phyloP scores from a whole-genome alignment of 2,329 filamentous ascomycete species.

The Apiospora kogelbergensis region DNA sequence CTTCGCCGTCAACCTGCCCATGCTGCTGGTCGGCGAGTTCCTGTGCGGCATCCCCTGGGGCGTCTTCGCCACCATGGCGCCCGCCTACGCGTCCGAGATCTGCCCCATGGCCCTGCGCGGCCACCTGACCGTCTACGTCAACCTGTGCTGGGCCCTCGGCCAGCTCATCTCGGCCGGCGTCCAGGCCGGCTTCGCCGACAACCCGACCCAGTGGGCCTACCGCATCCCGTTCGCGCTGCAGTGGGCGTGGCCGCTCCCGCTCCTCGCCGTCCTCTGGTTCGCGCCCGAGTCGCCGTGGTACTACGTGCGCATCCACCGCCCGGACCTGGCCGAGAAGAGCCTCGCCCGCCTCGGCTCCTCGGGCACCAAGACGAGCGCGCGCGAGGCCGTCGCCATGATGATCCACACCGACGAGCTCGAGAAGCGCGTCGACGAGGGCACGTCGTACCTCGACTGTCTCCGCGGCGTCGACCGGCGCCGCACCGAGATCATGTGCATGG shows the following conservation, averaged over 20 bases:
- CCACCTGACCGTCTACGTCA: conserved; percentile 37
- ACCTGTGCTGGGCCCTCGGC: conserved; percentile 43
- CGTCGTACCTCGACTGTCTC: conserved; percentile 38
- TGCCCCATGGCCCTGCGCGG: conserved; percentile 36
- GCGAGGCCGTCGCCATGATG: conserved; percentile 37
- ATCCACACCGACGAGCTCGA: conserved; percentile 38
- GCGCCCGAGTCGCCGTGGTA: conserved; percentile 17
- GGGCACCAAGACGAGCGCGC: conserved; percentile 22
- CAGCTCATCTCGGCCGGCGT: conserved; percentile 38
- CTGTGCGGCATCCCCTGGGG: conserved; percentile 37
- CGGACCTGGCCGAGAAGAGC: conserved; percentile 29
- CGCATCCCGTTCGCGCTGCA: conserved; percentile 39
- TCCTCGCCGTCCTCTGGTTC: conserved; percentile 9
- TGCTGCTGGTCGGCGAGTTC: conserved; percentile 34
- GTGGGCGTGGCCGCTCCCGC: conserved; percentile 37
- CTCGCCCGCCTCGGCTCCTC: conserved; percentile 26
- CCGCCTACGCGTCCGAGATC: conserved; percentile 39
- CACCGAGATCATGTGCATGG: conserved; percentile 29
- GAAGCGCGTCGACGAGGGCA: conserved; percentile 27
- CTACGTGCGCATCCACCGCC: conserved; percentile 17
- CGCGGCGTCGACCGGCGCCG: conserved; percentile 34
- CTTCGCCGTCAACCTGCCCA: conserved; percentile 30
- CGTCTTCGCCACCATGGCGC: conserved; percentile 34
- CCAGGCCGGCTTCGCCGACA: conserved; percentile 31
- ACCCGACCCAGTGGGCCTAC: conserved; percentile 36